These are phyloP conservation scores for Pyrenula aspistea DNA, from an alignment of 495 filamentous ascomycete species.

Conservation along the genomic window DNA sequence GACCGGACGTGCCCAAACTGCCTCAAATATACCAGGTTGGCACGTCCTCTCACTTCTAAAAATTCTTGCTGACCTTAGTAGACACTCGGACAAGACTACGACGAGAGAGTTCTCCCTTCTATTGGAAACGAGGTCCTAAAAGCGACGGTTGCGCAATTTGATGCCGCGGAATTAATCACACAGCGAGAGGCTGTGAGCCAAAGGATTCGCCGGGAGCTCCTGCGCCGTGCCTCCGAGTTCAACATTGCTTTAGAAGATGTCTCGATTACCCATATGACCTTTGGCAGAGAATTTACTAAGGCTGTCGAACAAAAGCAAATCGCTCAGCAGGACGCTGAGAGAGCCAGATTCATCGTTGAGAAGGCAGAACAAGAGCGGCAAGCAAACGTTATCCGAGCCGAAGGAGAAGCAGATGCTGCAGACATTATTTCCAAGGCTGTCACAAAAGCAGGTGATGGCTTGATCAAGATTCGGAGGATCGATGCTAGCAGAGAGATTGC, in stretches of 20 bases:
- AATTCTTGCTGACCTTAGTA: constrained; percentile 7
- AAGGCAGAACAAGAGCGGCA: constrained; percentile 97
- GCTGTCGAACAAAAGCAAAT: constrained; percentile 99
- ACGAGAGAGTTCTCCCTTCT: constrained; percentile 97
- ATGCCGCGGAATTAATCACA: constrained; percentile 98
- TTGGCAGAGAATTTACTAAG: constrained; percentile 96
- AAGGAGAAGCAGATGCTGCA: constrained; percentile 93
- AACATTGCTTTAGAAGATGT: constrained; percentile 99
- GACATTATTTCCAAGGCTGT: constrained; percentile 89
- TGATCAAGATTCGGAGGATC: constrained; percentile 92
- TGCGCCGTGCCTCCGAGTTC: constrained; percentile 94
- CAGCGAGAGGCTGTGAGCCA: constrained; percentile 93
- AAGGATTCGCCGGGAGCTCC: constrained; percentile 87
- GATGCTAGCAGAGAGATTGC: constrained; percentile 97
- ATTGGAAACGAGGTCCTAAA: constrained; percentile 99
- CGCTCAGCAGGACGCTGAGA: constrained; percentile 96
- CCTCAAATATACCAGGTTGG: constrained; percentile 97
- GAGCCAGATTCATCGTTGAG: constrained; percentile 96
- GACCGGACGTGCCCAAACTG: constrained; percentile 82
- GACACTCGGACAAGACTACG: constrained; percentile 90
- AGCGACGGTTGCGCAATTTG: constrained; percentile 96
- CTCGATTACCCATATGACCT: constrained; percentile 99
- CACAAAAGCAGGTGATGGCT: constrained; percentile 79
- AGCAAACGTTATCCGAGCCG: constrained; percentile 93
- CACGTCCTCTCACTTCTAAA: not conserved